Conservation (phyloP, 2,329 filamentous ascomycete genomes). For the Colletotrichum tanaceti region DNA sequence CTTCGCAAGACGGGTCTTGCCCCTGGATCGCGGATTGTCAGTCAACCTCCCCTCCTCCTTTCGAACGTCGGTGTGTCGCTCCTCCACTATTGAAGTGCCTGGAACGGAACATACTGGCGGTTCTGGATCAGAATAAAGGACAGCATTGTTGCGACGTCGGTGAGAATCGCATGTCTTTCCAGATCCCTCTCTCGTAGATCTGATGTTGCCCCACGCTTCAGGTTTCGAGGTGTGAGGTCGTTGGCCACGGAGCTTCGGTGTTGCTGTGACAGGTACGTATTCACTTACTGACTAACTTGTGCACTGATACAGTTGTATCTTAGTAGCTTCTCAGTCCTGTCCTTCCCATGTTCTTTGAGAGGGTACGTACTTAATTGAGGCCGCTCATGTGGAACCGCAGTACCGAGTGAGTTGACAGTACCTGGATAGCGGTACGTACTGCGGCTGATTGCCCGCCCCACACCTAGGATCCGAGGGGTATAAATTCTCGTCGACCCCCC, state of each 20-base stretch:
- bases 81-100: too few relatives aligned
- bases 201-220: slow-evolving; percentile 22
- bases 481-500: slow-evolving; percentile 30
- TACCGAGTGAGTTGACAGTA: too few relatives aligned
- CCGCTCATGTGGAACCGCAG: neutral
- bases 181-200: neutral
- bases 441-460: slow-evolving; percentile 24
- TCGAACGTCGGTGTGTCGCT: neutral
- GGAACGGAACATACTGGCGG: slow-evolving; percentile 68
- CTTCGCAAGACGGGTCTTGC: slow-evolving; percentile 97
- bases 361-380: slow-evolving; percentile 3
- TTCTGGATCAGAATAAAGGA: slow-evolving; percentile 90
- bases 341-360: neutral
- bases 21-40: slow-evolving; percentile 64
- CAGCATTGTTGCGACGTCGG: slow-evolving; percentile 59
- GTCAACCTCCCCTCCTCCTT: slow-evolving; percentile 24
- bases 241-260: slow-evolving; percentile 33
- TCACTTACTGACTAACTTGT: neutral
- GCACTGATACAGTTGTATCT: too few relatives aligned
- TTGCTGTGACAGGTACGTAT: slow-evolving; percentile 31
- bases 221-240: slow-evolving; percentile 35
- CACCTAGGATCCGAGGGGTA: slow-evolving; percentile 19
- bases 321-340: neutral
- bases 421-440: too few relatives aligned
- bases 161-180: slow-evolving; percentile 27